Base-by-base conservation (phyloP, 305 asterid species). In the Solanum aculeatissimum region DNA sequence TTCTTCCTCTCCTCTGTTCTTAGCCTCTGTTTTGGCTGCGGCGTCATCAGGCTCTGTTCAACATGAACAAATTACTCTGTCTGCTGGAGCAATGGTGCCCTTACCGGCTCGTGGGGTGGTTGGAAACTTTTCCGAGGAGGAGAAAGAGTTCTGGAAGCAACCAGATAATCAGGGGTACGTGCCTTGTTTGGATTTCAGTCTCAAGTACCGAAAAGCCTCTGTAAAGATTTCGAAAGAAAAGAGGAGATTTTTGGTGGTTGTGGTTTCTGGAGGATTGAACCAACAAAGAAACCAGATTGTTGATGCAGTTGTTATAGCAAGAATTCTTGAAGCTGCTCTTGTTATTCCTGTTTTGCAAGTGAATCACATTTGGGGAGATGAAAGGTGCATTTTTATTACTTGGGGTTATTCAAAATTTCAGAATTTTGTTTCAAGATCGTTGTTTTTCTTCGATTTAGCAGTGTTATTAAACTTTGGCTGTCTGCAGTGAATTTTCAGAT, bases 241-340 rank as follows among this genome's bases (percentile, higher is more conserved):
- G 90, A 82, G 85, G 90, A 88, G 79, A 57, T 91, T 88, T 89
- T 80, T 93, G 92, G 89, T 93, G 72, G 95, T 90, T 83, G 95
- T 93, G 85, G 95, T 91, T 87, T 91, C 95, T 4, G 97, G 97
- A 1, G 95, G 97, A n/a, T 71, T 93, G 78, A 93, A 93, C 35
- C 95, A 92, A 87, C 97, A 93, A 90, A 85, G 97, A 57, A 93
- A 92, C 80, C 94, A 93, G 87, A 93, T 93, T 25, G 93, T 91
- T 57, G 93, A 92, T 88, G 95, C 94, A 1, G 94, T 89, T 83
- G 94, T 92, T n/a, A 83, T 92, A 7, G 92, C 93, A 0, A 90
- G 94, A 43, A 89, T 92, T 83, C 93, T 92, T 8, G 95, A 91
- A 79, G 92, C 93, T 83, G 88, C 91, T 0, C 84, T 93, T 77